Conservation (phyloP, 169 alveolate genomes). For the Babesia ovata region DNA sequence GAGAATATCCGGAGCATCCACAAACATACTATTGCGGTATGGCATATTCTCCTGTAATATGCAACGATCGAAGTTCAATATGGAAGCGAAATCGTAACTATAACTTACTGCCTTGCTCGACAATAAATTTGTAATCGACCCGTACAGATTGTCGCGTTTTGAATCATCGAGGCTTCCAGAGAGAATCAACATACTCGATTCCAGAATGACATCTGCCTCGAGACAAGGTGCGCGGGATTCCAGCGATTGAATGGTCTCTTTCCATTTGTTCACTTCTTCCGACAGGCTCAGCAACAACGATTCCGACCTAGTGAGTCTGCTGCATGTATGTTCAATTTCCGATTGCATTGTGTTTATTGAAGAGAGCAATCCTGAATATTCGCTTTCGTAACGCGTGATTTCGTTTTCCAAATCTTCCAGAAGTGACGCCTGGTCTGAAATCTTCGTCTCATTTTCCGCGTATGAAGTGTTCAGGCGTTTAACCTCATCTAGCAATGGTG, state of each 20-base stretch:
- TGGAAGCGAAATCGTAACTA: slow-evolving; percentile 92
- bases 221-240: slow-evolving; percentile 73
- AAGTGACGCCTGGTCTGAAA: slow-evolving; percentile 80
- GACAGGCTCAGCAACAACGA: slow-evolving; percentile 83
- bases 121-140: not conserved
- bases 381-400: slow-evolving; percentile 88
- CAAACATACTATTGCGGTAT: slow-evolving; percentile 81
- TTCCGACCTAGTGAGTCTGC: slow-evolving; percentile 90
- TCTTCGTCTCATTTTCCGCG: slow-evolving; percentile 82
- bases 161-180: not conserved
- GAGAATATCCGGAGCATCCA: slow-evolving; percentile 92
- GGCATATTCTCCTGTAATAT: slow-evolving; percentile 27
- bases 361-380: slow-evolving; percentile 92
- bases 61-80: slow-evolving; percentile 88
- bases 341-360: slow-evolving; percentile 89
- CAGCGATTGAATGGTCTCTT: slow-evolving; percentile 79
- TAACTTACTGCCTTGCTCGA: slow-evolving; percentile 61
- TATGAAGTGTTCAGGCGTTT: slow-evolving; percentile 86
- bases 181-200: slow-evolving; percentile 78
- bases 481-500: slow-evolving; percentile 93
- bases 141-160: not conserved
- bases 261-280: slow-evolving; percentile 93
- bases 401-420: slow-evolving; percentile 84
- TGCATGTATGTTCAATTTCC: slow-evolving; percentile 91
- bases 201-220: slow-evolving; percentile 93